Evolutionary conservation across 1,284 basidiomycete species (phyloP).

Genomic region (Heterobasidion irregulare): DNA sequence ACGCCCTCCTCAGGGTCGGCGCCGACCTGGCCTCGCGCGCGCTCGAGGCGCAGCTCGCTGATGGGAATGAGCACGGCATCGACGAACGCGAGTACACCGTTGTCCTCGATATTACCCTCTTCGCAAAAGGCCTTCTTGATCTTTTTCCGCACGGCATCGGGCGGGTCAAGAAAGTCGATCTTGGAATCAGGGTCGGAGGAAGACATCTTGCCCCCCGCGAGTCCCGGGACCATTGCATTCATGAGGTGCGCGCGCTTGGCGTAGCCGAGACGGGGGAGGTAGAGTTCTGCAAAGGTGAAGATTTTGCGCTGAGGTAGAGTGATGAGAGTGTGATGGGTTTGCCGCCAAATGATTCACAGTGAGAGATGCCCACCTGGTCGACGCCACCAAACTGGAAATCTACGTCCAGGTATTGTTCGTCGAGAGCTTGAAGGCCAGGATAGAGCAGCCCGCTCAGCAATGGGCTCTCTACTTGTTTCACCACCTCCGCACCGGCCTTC

Average conservation of each 20-base stretch:
- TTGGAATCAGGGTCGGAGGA: conserved; percentile 95
- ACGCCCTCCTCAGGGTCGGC: conserved; percentile 32
- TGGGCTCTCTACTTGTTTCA: conserved; percentile 94
- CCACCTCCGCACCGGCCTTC: conserved; percentile 98
- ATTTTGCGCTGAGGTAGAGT: conserved; percentile 78
- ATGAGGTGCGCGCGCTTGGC: conserved; percentile 94
- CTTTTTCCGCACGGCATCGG: conserved; percentile 82
- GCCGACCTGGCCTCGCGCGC: conserved; percentile 30
- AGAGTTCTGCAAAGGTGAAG: conserved; percentile 95
- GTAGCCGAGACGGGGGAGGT: conserved; percentile 92
- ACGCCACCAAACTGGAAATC: conserved; percentile 99
- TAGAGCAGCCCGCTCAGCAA: conserved; percentile 90
- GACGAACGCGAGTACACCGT: conserved; percentile 89
- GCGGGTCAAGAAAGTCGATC: conserved; percentile 93
- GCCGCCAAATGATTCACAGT: background rate
- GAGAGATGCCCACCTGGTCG: conserved; percentile 68
- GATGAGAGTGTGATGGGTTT: background rate
- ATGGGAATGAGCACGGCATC: conserved; percentile 88
- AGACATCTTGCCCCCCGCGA: conserved; percentile 98
- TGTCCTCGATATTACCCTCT: conserved; percentile 86
- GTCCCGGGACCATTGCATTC: conserved; percentile 97
- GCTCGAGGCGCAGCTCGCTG: conserved; percentile 64
- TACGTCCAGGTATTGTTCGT: conserved; percentile 93
- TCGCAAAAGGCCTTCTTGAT: conserved; percentile 93
- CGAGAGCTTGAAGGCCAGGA: conserved; percentile 93